Conservation (phyloP, 148 eudicot genomes). For the Linanthus parryae region DNA sequence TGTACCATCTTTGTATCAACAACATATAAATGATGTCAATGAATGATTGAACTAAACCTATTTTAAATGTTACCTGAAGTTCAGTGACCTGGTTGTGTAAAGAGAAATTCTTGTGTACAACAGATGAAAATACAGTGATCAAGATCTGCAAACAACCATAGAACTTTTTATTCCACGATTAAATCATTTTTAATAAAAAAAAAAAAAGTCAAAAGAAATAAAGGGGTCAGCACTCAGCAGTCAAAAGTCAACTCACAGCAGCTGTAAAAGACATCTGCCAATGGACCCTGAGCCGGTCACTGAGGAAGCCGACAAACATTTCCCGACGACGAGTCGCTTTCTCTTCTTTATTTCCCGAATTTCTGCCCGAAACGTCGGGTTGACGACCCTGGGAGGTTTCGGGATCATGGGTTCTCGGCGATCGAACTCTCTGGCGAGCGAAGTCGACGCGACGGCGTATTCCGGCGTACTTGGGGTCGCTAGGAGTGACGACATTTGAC, state of each 20-base stretch:
- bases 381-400: background rate
- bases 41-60: background rate
- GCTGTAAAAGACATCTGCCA: conserved; percentile 22
- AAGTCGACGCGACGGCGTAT: conserved; percentile 19
- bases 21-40: background rate
- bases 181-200: background rate
- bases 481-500: background rate
- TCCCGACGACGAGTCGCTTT: conserved; percentile 1
- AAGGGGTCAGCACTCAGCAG: too few species aligned
- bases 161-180: background rate
- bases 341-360: background rate
- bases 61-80: conserved; percentile 34
- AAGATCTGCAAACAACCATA: conserved; percentile 33
- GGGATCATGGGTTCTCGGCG: background rate
- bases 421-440: background rate
- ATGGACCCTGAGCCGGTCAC: conserved; percentile 10
- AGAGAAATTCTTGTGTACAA: conserved; percentile 32
- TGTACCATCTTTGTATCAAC: background rate
- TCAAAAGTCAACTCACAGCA: conserved; percentile 13
- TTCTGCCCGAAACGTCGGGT: background rate
- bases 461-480: conserved; percentile 8
- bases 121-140: conserved; percentile 23
- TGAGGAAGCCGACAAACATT: background rate
- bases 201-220: background rate
- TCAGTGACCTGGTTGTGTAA: conserved; percentile 32